Evolutionary conservation across 176 grass and related monocot genomes (phyloP).

Genomic region (Raddia distichophylla): DNA sequence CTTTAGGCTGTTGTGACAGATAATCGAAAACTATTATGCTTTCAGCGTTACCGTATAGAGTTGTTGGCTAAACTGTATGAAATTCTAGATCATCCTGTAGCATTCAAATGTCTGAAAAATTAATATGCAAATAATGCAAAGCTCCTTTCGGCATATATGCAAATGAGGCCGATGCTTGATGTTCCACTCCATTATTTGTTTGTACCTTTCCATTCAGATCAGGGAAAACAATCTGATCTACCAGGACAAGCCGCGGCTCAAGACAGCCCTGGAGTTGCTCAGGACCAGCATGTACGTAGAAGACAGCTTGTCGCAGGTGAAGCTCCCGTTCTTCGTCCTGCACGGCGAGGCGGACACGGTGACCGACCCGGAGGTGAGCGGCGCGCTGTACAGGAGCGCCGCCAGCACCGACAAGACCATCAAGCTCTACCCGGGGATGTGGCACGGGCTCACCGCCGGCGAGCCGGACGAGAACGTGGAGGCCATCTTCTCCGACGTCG

Average conservation of each 20-base stretch:
- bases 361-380: conserved; percentile 89
- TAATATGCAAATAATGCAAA: not conserved
- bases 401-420: conserved; percentile 81
- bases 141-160: not conserved
- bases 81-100: not conserved
- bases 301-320: conserved; percentile 73
- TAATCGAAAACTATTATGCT: not conserved
- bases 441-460: conserved; percentile 88
- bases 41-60: not conserved
- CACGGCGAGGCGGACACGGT: conserved; percentile 91
- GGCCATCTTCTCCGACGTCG: conserved; percentile 66
- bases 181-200: not conserved
- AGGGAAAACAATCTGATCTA: conserved; percentile 87
- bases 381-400: conserved; percentile 68
- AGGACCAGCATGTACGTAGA: conserved; percentile 87
- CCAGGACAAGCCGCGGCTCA: conserved; percentile 88
- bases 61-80: not conserved
- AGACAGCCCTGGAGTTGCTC: conserved; percentile 83
- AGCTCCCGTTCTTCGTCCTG: conserved; percentile 82
- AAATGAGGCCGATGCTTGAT: not conserved
- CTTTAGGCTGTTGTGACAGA: not conserved
- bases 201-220: conserved; percentile 52
- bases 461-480: conserved; percentile 80
- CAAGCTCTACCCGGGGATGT: conserved; percentile 93
- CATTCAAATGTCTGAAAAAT: not conserved